These are phyloP conservation scores for Syzygium oleosum DNA, from an alignment of 345 rosid genomes.

Conservation along the genomic window DNA sequence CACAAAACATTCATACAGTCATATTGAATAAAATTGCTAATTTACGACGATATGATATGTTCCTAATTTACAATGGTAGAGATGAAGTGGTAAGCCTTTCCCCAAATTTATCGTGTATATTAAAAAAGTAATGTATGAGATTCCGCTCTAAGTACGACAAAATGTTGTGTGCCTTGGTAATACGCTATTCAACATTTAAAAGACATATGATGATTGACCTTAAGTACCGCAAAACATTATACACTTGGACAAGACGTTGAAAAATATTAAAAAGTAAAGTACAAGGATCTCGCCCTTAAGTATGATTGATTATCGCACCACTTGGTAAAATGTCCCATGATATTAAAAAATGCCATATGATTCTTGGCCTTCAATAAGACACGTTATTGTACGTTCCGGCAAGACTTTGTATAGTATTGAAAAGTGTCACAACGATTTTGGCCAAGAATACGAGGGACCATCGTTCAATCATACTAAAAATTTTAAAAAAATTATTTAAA, in stretches of 20 bases:
- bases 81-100: neutral
- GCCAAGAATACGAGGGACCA: neutral
- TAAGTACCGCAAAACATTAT: neutral
- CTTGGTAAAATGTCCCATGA: neutral
- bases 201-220: neutral
- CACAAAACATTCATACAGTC: neutral
- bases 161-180: neutral
- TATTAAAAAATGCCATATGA: neutral
- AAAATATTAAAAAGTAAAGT: neutral
- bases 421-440: neutral
- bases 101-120: neutral
- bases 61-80: neutral
- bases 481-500: accelerated
- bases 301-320: neutral
- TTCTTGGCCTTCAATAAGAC: neutral
- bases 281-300: neutral
- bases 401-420: neutral
- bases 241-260: neutral
- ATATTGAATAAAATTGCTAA: neutral
- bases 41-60: neutral
- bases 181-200: neutral
- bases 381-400: neutral
- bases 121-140: neutral
- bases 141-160: neutral
- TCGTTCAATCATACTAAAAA: neutral